A percentile compares a stretch with the other conserved stretches of the same genome.
phyloP scores from a whole-genome alignment of 805 yeast species.

The Kluyveromyces lactis region DNA sequence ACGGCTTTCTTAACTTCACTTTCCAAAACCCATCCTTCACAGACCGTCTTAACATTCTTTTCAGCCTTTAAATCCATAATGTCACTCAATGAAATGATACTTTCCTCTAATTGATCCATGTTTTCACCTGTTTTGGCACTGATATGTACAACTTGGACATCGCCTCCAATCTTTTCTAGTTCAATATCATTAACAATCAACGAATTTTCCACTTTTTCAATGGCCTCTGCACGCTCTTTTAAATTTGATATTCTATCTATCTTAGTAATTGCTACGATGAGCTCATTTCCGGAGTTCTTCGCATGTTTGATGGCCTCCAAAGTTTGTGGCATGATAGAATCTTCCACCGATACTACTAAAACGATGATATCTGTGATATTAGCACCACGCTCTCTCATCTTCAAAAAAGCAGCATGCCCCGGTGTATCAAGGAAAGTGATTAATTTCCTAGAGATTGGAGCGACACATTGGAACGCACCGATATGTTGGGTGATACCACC shows the following conservation, averaged over 20 bases:
- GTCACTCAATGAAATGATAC: slow-evolving; percentile 78
- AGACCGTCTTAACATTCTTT: slow-evolving; percentile 33
- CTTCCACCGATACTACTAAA: slow-evolving; percentile 94
- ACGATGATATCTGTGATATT: slow-evolving; percentile 86
- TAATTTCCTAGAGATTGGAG: slow-evolving; percentile 62
- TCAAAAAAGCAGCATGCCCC: slow-evolving; percentile 94
- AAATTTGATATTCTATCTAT: slow-evolving; percentile 56
- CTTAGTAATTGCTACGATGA: slow-evolving; percentile 88
- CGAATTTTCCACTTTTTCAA: slow-evolving; percentile 72
- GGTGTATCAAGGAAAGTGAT: slow-evolving; percentile 95
- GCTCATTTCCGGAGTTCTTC: slow-evolving; percentile 38
- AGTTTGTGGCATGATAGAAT: slow-evolving; percentile 96
- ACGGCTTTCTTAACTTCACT: slow-evolving; percentile 72
- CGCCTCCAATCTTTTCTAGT: slow-evolving; percentile 93
- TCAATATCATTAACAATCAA: slow-evolving; percentile 70
- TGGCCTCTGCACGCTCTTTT: slow-evolving; percentile 43
- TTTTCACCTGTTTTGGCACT: slow-evolving; percentile 87
- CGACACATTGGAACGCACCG: slow-evolving; percentile 88
- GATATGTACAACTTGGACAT: slow-evolving; percentile 78
- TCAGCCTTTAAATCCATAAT: slow-evolving; percentile 68
- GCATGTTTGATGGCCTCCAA: slow-evolving; percentile 93
- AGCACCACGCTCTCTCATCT: slow-evolving; percentile 96
- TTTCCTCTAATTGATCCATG: slow-evolving; percentile 85
- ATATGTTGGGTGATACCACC: slow-evolving; percentile 98
- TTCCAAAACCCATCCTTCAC: slow-evolving; percentile 87